These are phyloP conservation scores for Hansfordia pulvinata DNA, from an alignment of 2,329 filamentous ascomycete species.

Conservation along the genomic window DNA sequence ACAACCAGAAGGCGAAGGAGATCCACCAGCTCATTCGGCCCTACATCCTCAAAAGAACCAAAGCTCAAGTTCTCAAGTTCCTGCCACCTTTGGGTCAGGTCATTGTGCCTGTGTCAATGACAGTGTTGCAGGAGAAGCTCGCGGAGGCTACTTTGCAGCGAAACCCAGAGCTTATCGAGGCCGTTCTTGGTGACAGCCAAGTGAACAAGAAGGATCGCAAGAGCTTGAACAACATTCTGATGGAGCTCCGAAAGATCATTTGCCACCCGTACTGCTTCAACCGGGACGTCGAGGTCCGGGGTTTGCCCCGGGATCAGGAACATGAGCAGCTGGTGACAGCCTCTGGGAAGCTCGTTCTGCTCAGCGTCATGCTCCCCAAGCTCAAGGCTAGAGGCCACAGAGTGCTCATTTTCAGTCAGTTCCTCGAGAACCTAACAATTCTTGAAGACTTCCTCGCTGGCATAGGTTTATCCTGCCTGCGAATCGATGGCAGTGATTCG, in stretches of 20 bases:
- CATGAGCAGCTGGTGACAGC: constrained; percentile 82
- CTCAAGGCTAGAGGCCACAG: constrained; percentile 75
- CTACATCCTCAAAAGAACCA: constrained; percentile 63
- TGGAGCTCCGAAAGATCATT: constrained; percentile 87
- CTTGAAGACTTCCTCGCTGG: constrained; percentile 82
- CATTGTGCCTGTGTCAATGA: constrained; percentile 94
- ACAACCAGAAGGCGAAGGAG: constrained; percentile 66
- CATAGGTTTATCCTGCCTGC: constrained; percentile 58
- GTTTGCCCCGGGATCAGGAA: constrained; percentile 40
- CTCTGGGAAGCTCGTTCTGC: constrained; percentile 72
- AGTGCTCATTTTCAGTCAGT: constrained; percentile 92
- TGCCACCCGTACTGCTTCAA: constrained; percentile 97
- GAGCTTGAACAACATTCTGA: constrained; percentile 83
- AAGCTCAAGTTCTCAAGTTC: constrained; percentile 80
- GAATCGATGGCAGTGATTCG: constrained; percentile 74
- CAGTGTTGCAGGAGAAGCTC: constrained; percentile 79
- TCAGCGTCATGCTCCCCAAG: constrained; percentile 79
- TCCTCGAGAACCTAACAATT: constrained; percentile 76
- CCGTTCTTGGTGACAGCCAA: constrained; percentile 62
- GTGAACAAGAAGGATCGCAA: constrained; percentile 60
- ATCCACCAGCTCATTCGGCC: constrained; percentile 74
- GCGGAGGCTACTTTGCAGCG: constrained; percentile 89
- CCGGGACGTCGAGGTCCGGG: constrained; percentile 73
- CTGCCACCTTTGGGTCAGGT: constrained; percentile 89
- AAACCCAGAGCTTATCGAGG: constrained; percentile 75